These are phyloP conservation scores for Oryza glaberrima DNA, from an alignment of 176 grass and related monocot genomes.

Conservation along the genomic window DNA sequence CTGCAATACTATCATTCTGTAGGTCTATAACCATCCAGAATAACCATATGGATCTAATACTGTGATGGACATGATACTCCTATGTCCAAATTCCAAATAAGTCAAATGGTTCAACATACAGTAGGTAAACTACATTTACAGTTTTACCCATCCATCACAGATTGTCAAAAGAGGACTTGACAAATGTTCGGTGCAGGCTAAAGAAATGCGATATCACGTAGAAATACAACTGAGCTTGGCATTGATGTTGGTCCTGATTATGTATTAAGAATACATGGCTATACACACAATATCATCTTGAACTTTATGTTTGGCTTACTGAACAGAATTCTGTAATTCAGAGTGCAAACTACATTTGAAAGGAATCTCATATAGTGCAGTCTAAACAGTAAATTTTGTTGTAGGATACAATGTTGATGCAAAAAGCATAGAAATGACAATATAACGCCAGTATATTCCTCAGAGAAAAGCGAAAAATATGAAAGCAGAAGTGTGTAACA, in stretches of 20 bases:
- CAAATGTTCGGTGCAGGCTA: not conserved
- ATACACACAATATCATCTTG: slow-evolving; percentile 1
- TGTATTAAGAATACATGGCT: not conserved
- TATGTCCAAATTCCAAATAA: slow-evolving; percentile 1
- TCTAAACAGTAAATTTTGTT: not conserved
- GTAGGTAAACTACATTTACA: not conserved
- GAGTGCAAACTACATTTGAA: not conserved
- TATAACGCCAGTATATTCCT: not conserved
- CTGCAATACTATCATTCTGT: not conserved
- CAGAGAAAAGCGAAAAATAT: not conserved
- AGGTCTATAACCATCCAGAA: slow-evolving; percentile 6
- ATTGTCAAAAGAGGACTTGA: slow-evolving; percentile 1
- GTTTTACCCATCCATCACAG: not conserved
- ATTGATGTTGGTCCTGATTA: not conserved
- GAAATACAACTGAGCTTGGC: not conserved
- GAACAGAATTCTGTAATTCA: slow-evolving; percentile 1
- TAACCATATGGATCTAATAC: not conserved
- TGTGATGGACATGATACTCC: not conserved
- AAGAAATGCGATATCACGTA: not conserved
- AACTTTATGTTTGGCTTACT: not conserved
- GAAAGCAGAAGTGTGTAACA: slow-evolving; percentile 18
- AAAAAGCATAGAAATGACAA: slow-evolving; percentile 3
- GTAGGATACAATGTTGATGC: not conserved
- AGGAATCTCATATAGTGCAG: not conserved
- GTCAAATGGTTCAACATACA: not conserved